Evolutionary conservation across 2,329 filamentous ascomycete species (phyloP).

Genomic region (Aureobasidium sp.): DNA sequence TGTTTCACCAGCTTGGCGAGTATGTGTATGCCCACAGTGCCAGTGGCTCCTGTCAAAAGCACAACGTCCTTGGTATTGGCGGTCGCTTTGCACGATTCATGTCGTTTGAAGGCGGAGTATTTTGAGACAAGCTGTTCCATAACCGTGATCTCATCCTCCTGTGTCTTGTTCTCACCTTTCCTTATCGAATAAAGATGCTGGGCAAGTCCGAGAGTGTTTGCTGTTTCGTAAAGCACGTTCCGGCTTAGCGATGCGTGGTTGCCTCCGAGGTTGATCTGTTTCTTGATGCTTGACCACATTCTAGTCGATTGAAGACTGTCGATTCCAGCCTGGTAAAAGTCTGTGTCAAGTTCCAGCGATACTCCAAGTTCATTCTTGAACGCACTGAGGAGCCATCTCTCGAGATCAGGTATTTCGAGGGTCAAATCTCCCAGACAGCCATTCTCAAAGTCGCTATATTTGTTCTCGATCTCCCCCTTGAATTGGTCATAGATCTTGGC

Average conservation of each 20-base stretch:
- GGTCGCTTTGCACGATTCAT: conserved; percentile 19
- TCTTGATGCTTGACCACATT: conserved; percentile 47
- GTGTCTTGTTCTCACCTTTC: conserved; percentile 29
- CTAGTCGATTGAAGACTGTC: conserved; percentile 55
- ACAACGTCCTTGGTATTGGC: conserved; percentile 27
- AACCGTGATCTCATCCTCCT: conserved; percentile 33
- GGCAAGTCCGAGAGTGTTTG: conserved; percentile 42
- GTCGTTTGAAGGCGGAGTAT: conserved; percentile 34
- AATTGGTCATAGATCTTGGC: conserved; percentile 46
- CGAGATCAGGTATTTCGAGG: conserved; percentile 28
- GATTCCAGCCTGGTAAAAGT: conserved; percentile 53
- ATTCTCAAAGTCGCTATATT: conserved; percentile 33
- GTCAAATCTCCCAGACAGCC: conserved; percentile 17
- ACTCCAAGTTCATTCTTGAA: conserved; percentile 28
- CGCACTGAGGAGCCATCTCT: conserved; percentile 26
- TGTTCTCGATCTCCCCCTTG: conserved; percentile 39
- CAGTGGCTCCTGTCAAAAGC: conserved; percentile 56
- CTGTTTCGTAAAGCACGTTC: conserved; percentile 55
- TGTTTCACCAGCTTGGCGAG: conserved; percentile 33
- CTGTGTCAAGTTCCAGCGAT: conserved; percentile 30
- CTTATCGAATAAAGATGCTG: conserved; percentile 39
- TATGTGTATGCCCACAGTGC: conserved; percentile 57
- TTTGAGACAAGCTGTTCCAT: conserved; percentile 43
- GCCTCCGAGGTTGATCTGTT: conserved; percentile 43
- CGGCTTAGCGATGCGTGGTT: conserved; percentile 38